Evolutionary conservation across 1,284 basidiomycete species (phyloP).

Genomic region (Exsudoporus floridanus): DNA sequence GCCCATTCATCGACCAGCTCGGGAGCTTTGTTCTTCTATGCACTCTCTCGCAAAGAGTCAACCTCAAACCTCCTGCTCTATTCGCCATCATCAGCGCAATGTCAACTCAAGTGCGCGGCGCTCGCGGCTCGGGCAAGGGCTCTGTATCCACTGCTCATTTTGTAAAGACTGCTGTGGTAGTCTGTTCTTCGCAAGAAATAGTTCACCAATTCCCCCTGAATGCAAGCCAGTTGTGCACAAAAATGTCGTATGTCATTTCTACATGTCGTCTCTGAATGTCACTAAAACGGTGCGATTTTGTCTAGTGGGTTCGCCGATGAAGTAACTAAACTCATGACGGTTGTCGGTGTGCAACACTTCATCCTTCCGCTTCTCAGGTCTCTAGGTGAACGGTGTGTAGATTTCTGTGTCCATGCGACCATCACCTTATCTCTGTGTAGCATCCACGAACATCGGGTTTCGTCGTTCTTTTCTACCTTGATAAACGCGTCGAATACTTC

Average conservation of each 20-base stretch:
- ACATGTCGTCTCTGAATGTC: background rate
- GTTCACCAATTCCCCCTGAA: slow-evolving; percentile 17
- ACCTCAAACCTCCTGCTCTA: slow-evolving; percentile 54
- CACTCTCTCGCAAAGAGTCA: slow-evolving; percentile 62
- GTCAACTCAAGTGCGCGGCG: slow-evolving; percentile 44
- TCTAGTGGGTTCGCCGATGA: slow-evolving; percentile 52
- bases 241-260: slow-evolving; percentile 31
- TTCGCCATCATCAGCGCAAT: slow-evolving; percentile 58
- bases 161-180: slow-evolving; percentile 31
- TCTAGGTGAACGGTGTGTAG: slow-evolving; percentile 45
- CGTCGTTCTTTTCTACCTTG: slow-evolving; percentile 44
- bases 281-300: background rate
- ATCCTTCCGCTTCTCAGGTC: slow-evolving; percentile 51
- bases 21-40: slow-evolving; percentile 71
- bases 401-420: background rate
- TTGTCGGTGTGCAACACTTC: slow-evolving; percentile 60
- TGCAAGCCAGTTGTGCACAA: slow-evolving; percentile 17
- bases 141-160: slow-evolving; percentile 19
- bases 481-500: slow-evolving; percentile 44
- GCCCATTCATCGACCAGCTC: slow-evolving; percentile 45
- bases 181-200: slow-evolving; percentile 30
- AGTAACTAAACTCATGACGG: slow-evolving; percentile 42
- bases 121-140: slow-evolving; percentile 21
- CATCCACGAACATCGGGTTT: slow-evolving; percentile 41
- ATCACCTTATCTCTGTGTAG: slow-evolving; percentile 35